Evolutionary conservation across 2,329 filamentous ascomycete species (phyloP).

Genomic region (Tolypocladium cylindrosporum): DNA sequence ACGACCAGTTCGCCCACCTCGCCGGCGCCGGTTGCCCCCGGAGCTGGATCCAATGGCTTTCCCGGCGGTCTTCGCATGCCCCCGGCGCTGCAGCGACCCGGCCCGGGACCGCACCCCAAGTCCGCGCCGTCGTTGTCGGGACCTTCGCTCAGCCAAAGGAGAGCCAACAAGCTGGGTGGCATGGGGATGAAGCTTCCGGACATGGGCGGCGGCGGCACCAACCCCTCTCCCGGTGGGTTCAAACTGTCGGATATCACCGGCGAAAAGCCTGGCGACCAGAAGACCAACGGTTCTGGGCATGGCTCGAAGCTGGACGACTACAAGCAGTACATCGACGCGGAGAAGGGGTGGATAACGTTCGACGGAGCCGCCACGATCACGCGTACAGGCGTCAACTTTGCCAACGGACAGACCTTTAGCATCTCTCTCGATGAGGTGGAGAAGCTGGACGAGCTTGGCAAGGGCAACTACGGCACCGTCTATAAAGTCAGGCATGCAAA

Average conservation of each 20-base stretch:
- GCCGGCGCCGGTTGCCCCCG: conserved; percentile 20
- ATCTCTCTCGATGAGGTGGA: conserved; percentile 96
- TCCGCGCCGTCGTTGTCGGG: conserved; percentile 44
- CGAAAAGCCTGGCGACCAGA: conserved; percentile 7
- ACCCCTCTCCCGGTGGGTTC: conserved; percentile 24
- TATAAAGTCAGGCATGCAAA: conserved; percentile 90
- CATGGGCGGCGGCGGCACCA: conserved; percentile 23
- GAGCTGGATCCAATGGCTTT: conserved; percentile 30
- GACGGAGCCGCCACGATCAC: conserved; percentile 87
- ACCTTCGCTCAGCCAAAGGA: conserved; percentile 56
- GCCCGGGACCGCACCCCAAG: conserved; percentile 37
- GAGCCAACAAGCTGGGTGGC: conserved; percentile 34
- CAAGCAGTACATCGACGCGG: conserved; percentile 77
- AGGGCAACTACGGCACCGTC: conserved; percentile 96
- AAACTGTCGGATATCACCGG: conserved; percentile 32
- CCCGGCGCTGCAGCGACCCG: conserved; percentile 29
- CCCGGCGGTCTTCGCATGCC: conserved; percentile 33
- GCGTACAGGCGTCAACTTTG: conserved; percentile 83
- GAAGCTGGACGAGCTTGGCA: conserved; percentile 84
- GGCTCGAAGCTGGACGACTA: conserved; percentile 49
- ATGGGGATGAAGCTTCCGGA: conserved; percentile 48
- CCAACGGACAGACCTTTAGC: conserved; percentile 77
- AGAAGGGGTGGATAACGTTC: conserved; percentile 86
- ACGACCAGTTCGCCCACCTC: conserved; percentile 17
- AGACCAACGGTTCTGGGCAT: conserved; percentile 25